phyloP scores from a whole-genome alignment of 345 rosid genomes.

The Acer campestre region DNA sequence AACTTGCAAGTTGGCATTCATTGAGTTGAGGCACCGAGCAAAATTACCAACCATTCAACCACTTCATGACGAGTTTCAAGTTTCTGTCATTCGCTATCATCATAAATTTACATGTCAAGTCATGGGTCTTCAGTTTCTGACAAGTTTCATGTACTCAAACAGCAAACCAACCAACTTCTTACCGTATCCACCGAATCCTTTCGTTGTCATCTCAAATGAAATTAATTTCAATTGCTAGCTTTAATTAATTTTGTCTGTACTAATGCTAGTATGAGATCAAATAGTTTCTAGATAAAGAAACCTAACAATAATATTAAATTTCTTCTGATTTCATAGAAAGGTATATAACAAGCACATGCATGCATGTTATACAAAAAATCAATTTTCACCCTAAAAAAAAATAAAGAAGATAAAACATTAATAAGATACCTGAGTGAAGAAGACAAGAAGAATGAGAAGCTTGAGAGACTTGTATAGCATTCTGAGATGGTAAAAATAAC shows the following conservation, averaged over 20 bases:
- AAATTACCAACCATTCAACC: too few species aligned
- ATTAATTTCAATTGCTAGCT: too few species aligned
- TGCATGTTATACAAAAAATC: background rate
- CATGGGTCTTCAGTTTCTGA: background rate
- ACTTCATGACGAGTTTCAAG: background rate
- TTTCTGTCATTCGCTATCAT: too few species aligned
- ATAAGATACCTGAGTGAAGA: constrained; percentile 68
- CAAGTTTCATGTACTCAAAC: background rate
- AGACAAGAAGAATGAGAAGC: constrained; percentile 55
- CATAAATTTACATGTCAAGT: too few species aligned
- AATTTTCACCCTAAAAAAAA: background rate
- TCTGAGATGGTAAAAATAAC: constrained; percentile 46
- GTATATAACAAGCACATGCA: background rate
- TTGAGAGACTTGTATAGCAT: constrained; percentile 62
- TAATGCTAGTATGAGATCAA: too few species aligned
- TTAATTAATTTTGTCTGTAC: too few species aligned
- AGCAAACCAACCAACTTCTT: too few species aligned
- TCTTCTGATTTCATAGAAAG: background rate
- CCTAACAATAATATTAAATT: too few species aligned
- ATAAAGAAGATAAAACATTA: background rate
- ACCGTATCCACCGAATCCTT: too few species aligned
- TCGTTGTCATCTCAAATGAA: too few species aligned
- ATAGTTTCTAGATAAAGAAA: too few species aligned
- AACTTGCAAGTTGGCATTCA: background rate
- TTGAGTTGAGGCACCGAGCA: too few species aligned